Percentiles rank a stretch among this genome's conserved stretches.
phyloP scores from a whole-genome alignment of 306 rosid species.

The Prunus salicina region DNA sequence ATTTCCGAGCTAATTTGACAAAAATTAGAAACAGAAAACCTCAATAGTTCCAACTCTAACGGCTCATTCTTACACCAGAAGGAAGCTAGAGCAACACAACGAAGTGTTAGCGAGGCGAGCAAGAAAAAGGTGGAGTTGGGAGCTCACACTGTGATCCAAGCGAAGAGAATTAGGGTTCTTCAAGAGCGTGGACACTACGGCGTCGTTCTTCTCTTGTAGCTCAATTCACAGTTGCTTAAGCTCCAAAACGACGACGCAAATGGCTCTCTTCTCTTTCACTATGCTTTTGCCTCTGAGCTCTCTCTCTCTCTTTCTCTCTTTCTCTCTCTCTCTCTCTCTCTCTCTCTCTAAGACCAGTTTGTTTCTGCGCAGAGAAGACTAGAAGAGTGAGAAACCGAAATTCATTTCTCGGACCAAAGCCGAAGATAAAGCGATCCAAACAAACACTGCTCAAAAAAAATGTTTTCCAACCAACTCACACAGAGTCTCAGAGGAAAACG shows the following conservation, averaged over 20 bases:
- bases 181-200: conserved; percentile 18
- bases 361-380: not conserved
- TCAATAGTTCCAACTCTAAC: not conserved
- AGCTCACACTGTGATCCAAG: conserved; percentile 32
- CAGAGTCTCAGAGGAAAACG: conserved; percentile 14
- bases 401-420: conserved; percentile 23
- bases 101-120: not conserved
- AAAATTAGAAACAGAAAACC: conserved; percentile 10
- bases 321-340: not conserved
- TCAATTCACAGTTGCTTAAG: conserved; percentile 1
- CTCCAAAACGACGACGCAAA: conserved; percentile 30
- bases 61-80: conserved; percentile 13
- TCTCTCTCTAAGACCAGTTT: not conserved
- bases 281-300: conserved; percentile 2
- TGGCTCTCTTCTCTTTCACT: conserved; percentile 5
- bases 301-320: too few relatives aligned
- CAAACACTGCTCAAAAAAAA: conserved; percentile 17
- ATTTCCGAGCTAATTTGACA: not conserved
- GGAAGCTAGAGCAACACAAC: conserved; percentile 8
- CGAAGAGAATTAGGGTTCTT: conserved; percentile 22
- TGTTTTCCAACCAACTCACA: conserved; percentile 18
- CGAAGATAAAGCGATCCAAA: conserved; percentile 32
- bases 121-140: not conserved
- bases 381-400: conserved; percentile 16
- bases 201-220: conserved; percentile 11